Base-by-base conservation (phyloP, 257 asterid species). In the Sherardia arvensis region DNA sequence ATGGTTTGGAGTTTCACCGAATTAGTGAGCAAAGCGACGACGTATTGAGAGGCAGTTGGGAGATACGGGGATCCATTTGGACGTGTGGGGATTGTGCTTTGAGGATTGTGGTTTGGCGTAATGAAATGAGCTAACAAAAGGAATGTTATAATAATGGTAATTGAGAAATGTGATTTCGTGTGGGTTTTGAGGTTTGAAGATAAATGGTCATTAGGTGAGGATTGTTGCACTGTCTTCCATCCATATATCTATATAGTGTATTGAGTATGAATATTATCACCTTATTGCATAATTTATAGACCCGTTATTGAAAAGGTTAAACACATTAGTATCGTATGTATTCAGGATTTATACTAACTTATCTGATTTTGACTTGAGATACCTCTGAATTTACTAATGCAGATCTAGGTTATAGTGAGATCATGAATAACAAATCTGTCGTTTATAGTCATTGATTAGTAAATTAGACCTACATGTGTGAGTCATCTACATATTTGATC, bases 201-300 rank as follows among this genome's bases (percentile, higher is more conserved):
- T 47, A 75, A 67, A 49, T 73, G 76, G 74, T 70, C 75, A 74
- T 77, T 88, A 79, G 96, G 93, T 89, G 71, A 84, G 86, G 67
- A 79, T 43, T 43, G 95, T 88, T 84, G 90, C 72, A 78, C 87
- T 84, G 87, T 72, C 74, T 80, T 69, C 73, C 72, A 57, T 23
- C 48, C 53, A 59, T 48, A 14, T n/a, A 40, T 12, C 48, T 40
- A 10, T 0, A 7, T 7, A 40, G 49, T 12, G 3, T 12, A 14
- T 36, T 34, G 11, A 0, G 11, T 10, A 36, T 7, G 1, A 2
- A 7, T 8, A 7, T 1, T 8, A 34, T 34, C n/a, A 34, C 43
- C 43, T 34, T 34, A n/a, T 8, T 9, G 14, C 8, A 32, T 32
- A 34, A 34, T 34, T 0, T 34, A 8, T 34, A 9, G n/a, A n/a